These are phyloP conservation scores for Musa balbisiana DNA, from an alignment of 202 grass and related monocot species.

Conservation along the genomic window DNA sequence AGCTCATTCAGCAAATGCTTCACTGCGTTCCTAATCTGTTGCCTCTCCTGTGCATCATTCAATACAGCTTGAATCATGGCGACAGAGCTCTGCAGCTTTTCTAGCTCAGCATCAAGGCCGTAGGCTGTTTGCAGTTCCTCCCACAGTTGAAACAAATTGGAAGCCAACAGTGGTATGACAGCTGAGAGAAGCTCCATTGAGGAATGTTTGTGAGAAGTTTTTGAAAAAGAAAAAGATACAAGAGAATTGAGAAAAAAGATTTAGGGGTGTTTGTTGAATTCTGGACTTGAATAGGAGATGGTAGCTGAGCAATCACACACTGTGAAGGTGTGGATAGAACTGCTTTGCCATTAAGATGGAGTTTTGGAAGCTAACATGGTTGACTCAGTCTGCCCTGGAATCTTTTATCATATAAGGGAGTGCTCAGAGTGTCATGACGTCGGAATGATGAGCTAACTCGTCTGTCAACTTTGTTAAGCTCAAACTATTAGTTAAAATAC, in stretches of 20 bases:
- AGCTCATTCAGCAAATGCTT: slow-evolving; percentile 14
- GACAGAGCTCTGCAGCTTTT: neutral
- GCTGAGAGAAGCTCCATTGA: neutral
- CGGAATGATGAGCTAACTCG: no score
- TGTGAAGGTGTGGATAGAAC: no score
- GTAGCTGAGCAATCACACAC: no score
- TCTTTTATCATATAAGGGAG: no score
- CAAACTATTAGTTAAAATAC: no score
- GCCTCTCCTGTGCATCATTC: neutral
- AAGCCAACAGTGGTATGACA: neutral
- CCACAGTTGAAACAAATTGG: neutral
- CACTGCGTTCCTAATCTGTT: neutral
- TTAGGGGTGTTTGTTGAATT: neutral
- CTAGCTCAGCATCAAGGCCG: neutral
- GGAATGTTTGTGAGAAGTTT: neutral
- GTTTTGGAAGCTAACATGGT: no score
- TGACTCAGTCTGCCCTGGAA: no score
- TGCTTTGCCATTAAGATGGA: no score
- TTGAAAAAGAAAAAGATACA: neutral
- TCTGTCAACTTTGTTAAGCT: no score
- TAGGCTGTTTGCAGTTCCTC: neutral
- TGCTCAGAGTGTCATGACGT: no score
- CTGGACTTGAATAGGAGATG: neutral
- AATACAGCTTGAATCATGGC: slow-evolving; percentile 24
- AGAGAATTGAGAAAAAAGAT: neutral